A percentile compares a stretch with the other conserved stretches of the same genome.
These are phyloP conservation scores for Ilyonectria mors-panacis DNA, from an alignment of 2,329 filamentous ascomycete species.

Conservation along the genomic window DNA sequence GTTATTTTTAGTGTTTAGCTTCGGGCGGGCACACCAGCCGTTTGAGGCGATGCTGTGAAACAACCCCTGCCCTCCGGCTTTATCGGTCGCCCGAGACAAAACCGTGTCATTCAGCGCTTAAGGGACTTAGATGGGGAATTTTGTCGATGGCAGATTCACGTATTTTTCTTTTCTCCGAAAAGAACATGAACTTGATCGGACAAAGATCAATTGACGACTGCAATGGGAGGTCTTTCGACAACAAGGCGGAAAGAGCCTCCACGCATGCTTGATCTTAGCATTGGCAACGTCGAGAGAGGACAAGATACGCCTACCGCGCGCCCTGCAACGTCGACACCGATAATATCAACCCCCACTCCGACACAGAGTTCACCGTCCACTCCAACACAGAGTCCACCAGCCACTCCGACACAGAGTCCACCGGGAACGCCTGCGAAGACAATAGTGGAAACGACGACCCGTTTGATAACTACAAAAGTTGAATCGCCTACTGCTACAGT, in stretches of 20 bases:
- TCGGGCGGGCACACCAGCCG: too few species aligned
- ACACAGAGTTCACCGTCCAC: background rate
- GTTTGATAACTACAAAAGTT: background rate
- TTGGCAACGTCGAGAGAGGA: background rate
- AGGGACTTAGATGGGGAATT: too few species aligned
- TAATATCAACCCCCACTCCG: background rate
- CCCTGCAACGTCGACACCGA: background rate
- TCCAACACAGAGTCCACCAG: background rate
- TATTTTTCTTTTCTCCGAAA: background rate
- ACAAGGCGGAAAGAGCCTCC: conserved; percentile 7
- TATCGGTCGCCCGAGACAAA: too few species aligned
- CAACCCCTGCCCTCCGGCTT: too few species aligned
- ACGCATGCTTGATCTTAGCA: background rate
- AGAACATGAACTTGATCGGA: background rate
- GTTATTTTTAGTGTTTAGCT: too few species aligned
- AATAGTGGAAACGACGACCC: background rate
- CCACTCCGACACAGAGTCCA: background rate
- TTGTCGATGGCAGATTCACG: background rate
- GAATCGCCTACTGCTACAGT: conserved; percentile 2
- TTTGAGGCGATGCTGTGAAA: too few species aligned
- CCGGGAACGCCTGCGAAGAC: background rate
- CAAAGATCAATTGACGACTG: background rate
- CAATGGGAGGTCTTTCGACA: conserved; percentile 6
- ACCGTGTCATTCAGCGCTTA: too few species aligned
- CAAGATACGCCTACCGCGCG: background rate